phyloP scores from a whole-genome alignment of 2,329 filamentous ascomycete genomes.

The Dactylellina cionopaga region DNA sequence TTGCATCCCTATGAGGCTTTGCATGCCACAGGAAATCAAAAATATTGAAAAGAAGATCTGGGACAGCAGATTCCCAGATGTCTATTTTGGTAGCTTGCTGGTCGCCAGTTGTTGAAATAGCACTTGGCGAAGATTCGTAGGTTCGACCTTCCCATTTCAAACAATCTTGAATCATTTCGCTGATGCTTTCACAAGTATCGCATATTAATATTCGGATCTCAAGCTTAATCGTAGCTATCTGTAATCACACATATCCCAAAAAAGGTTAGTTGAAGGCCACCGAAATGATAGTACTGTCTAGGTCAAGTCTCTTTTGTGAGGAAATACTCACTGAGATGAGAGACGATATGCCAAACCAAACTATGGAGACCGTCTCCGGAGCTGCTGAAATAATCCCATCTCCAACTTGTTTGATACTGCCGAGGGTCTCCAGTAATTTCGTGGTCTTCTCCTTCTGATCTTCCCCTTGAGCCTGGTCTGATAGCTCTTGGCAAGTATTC shows the following conservation, averaged over 20 bases:
- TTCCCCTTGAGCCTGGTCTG: neutral
- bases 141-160: slow-evolving; percentile 1
- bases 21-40: slow-evolving; percentile 27
- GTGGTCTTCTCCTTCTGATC: neutral
- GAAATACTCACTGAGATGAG: neutral
- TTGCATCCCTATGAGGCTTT: slow-evolving; percentile 5
- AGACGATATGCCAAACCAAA: slow-evolving; percentile 12
- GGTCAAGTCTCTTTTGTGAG: too few species aligned
- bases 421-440: neutral
- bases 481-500: neutral
- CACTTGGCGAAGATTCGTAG: too few species aligned
- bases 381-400: neutral
- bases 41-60: slow-evolving; percentile 3
- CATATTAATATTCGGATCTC: slow-evolving; percentile 4
- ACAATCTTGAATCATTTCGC: neutral
- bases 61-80: slow-evolving; percentile 15
- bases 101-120: too few species aligned
- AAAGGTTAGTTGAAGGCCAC: too few species aligned
- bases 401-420: neutral
- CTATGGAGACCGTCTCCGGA: neutral
- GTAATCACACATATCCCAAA: too few species aligned
- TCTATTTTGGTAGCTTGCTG: neutral
- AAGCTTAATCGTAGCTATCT: neutral
- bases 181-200: slow-evolving; percentile 7
- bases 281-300: too few species aligned